Conservation (phyloP, 2,329 filamentous ascomycete species). For the Epichloe uncinata region DNA sequence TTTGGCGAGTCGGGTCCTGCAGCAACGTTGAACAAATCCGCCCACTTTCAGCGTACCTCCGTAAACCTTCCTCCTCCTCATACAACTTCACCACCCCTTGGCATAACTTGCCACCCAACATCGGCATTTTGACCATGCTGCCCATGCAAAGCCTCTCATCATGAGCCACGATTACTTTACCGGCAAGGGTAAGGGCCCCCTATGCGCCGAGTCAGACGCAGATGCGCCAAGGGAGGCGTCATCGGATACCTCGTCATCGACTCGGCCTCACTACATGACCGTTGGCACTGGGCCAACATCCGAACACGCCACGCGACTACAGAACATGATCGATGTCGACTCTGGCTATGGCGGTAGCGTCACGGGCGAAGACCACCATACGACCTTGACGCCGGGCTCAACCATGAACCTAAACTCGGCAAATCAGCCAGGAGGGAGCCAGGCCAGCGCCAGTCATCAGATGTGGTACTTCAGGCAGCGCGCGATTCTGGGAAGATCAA, state of each 20-base stretch:
- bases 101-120: background rate
- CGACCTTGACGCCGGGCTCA: constrained; percentile 5
- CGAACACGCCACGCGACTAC: constrained; percentile 66
- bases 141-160: constrained; percentile 17
- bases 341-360: constrained; percentile 85
- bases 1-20: background rate
- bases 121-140: constrained; percentile 20
- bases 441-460: constrained; percentile 80
- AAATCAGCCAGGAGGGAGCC: constrained; percentile 29
- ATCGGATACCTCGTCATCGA: constrained; percentile 15
- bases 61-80: background rate
- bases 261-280: constrained; percentile 64
- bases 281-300: constrained; percentile 74
- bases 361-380: constrained; percentile 44
- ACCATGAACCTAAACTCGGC: constrained; percentile 29
- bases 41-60: background rate
- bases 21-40: background rate
- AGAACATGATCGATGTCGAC: constrained; percentile 71
- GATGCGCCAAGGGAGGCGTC: constrained; percentile 14
- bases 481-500: constrained; percentile 72
- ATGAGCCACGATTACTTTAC: constrained; percentile 50
- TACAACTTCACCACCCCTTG: background rate
- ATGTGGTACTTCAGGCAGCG: constrained; percentile 92
- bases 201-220: constrained; percentile 18
- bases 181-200: constrained; percentile 38